A percentile compares a stretch with the other conserved stretches of the same genome.
Evolutionary conservation across 192 early-diverging fungal genomes (phyloP).

Genomic region (Coemansia sp.): DNA sequence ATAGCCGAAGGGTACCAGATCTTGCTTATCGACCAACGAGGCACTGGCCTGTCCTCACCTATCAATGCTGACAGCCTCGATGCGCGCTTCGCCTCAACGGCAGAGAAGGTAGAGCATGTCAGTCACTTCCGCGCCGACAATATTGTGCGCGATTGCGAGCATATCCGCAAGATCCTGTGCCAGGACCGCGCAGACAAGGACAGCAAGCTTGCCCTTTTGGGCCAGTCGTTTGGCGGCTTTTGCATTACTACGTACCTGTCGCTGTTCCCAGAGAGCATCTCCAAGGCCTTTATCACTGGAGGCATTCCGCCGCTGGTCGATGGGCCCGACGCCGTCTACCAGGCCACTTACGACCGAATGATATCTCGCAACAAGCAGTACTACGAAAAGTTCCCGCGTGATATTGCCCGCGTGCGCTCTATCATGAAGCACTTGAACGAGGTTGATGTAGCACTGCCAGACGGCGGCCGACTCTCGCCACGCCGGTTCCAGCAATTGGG

Average conservation of each 20-base stretch:
- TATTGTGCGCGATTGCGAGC: slow-evolving; percentile 69
- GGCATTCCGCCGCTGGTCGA: slow-evolving; percentile 71
- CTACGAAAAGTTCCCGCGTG: slow-evolving; percentile 65
- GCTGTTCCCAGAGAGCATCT: slow-evolving; percentile 63
- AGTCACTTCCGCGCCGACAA: slow-evolving; percentile 69
- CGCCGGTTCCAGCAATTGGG: slow-evolving; percentile 72
- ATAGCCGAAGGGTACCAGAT: slow-evolving; percentile 67
- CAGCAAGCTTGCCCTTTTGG: slow-evolving; percentile 58
- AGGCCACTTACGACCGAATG: slow-evolving; percentile 62
- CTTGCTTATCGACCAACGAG: slow-evolving; percentile 69
- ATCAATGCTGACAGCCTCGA: slow-evolving; percentile 58
- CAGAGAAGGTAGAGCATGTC: slow-evolving; percentile 63
- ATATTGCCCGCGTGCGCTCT: slow-evolving; percentile 62
- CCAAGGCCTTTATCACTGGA: slow-evolving; percentile 68
- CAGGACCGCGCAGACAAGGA: slow-evolving; percentile 39
- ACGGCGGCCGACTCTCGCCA: slow-evolving; percentile 63
- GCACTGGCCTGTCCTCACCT: slow-evolving; percentile 65
- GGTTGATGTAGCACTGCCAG: slow-evolving; percentile 56
- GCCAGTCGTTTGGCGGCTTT: slow-evolving; percentile 74
- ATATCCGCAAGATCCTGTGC: slow-evolving; percentile 62
- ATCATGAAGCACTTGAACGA: slow-evolving; percentile 60
- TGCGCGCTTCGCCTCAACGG: slow-evolving; percentile 46
- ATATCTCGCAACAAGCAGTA: slow-evolving; percentile 63
- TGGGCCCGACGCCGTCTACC: slow-evolving; percentile 62
- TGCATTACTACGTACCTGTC: slow-evolving; percentile 69